Percentiles rank a stretch among this genome's conserved stretches.
phyloP scores from a whole-genome alignment of 2,329 filamentous ascomycete species.

The Cytospora leucostoma region DNA sequence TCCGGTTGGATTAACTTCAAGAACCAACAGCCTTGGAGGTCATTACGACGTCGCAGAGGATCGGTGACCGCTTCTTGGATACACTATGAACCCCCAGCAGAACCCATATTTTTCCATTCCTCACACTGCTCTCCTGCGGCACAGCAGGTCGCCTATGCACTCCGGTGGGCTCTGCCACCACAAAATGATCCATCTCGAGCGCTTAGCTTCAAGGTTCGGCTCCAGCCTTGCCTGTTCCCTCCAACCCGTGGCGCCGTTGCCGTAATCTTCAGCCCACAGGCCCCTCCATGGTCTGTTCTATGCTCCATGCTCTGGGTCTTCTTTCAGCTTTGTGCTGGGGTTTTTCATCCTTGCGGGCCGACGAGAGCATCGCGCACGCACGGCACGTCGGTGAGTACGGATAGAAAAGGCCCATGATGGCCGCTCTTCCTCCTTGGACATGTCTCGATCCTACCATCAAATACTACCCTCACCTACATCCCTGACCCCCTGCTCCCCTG shows the following conservation, averaged over 20 bases:
- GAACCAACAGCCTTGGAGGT: no score
- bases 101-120: not conserved
- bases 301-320: not conserved
- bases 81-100: no score
- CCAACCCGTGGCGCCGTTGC: not conserved
- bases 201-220: not conserved
- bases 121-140: slow-evolving; percentile 3
- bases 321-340: not conserved
- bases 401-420: not conserved
- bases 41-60: not conserved
- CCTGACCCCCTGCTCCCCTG: not conserved
- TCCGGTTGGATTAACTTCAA: no score
- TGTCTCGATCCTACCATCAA: not conserved
- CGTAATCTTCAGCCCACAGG: not conserved
- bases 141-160: slow-evolving; percentile 8
- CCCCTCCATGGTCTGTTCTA: not conserved
- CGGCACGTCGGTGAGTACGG: not conserved
- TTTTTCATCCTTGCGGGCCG: not conserved
- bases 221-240: not conserved
- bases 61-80: not conserved
- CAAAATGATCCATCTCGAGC: not conserved
- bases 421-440: not conserved
- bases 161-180: not conserved
- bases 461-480: not conserved
- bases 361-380: not conserved